Conservation (phyloP, 2,329 filamentous ascomycete species). For the Hypoxylon sp. region DNA sequence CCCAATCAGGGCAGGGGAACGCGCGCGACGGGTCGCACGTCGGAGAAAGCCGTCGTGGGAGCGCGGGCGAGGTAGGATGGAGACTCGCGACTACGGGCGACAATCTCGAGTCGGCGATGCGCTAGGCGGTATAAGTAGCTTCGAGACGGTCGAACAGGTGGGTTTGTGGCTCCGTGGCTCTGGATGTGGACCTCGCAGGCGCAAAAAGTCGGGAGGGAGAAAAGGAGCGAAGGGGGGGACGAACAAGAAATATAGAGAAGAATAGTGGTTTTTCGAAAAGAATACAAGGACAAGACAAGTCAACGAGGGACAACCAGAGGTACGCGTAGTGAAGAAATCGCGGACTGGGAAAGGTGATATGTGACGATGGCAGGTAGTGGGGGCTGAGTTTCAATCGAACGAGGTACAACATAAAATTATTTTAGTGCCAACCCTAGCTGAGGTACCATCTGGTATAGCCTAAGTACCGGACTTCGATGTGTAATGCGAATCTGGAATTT, state of each 20-base stretch:
- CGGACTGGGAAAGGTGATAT: constrained; percentile 42
- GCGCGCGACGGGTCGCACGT: constrained; percentile 37
- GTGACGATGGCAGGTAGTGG: constrained; percentile 43
- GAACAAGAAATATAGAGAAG: constrained; percentile 29
- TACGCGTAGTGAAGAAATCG: constrained; percentile 46
- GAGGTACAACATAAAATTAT: constrained; percentile 47
- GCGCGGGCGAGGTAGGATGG: constrained; percentile 15
- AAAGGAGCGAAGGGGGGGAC: constrained; percentile 8
- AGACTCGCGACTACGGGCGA: constrained; percentile 36
- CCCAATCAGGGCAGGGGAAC: constrained; percentile 35
- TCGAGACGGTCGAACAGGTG: constrained; percentile 22
- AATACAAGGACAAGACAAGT: constrained; percentile 28
- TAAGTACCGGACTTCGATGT: constrained; percentile 38
- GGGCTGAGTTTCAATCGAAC: constrained; percentile 46
- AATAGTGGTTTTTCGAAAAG: constrained; percentile 17
- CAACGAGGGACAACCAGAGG: constrained; percentile 44
- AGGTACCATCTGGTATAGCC: constrained; percentile 44
- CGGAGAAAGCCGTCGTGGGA: constrained; percentile 11
- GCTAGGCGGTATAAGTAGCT: constrained; percentile 34
- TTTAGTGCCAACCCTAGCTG: constrained; percentile 43
- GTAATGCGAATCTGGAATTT: constrained; percentile 29
- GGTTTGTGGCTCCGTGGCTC: constrained; percentile 2
- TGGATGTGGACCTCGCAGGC: constrained; percentile 8
- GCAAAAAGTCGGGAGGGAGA: constrained; percentile 2
- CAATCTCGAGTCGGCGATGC: constrained; percentile 30